Conservation (phyloP, 495 filamentous ascomycete species). For the Xylaria palmicola region DNA sequence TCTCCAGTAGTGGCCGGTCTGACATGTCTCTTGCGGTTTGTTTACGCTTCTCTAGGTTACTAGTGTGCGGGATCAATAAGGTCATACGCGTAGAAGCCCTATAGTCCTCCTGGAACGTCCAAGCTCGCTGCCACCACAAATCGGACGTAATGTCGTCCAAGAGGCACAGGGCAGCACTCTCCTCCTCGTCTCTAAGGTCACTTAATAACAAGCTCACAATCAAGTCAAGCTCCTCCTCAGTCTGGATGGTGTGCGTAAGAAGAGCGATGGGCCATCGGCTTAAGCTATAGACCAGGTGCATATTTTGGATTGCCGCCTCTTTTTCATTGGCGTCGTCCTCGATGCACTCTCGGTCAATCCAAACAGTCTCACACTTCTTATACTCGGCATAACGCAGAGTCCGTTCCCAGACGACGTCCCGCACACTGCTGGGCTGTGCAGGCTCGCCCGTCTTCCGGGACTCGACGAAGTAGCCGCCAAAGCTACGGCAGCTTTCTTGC, state of each 20-base stretch:
- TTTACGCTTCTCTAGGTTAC: conserved; percentile 24
- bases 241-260: conserved; percentile 26
- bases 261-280: conserved; percentile 32
- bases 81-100: conserved; percentile 29
- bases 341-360: conserved; percentile 46
- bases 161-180: conserved; percentile 23
- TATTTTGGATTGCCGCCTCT: conserved; percentile 37
- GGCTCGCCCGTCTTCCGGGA: conserved; percentile 21
- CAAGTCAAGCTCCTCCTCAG: conserved; percentile 26
- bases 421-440: conserved; percentile 25
- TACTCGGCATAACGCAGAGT: conserved; percentile 25
- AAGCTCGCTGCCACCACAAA: conserved; percentile 34
- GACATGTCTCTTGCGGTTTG: conserved; percentile 7
- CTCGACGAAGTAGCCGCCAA: conserved; percentile 22
- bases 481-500: background rate
- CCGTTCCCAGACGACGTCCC: conserved; percentile 24
- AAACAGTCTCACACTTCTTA: conserved; percentile 31
- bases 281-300: conserved; percentile 42
- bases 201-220: conserved; percentile 20
- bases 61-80: conserved; percentile 28
- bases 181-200: conserved; percentile 20
- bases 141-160: conserved; percentile 29
- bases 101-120: conserved; percentile 37
- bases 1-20: conserved; percentile 20
- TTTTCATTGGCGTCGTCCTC: conserved; percentile 33